Evolutionary conservation across 164 flowering plant genomes (phyloP).

Genomic region (Tinospora cordifolia): DNA sequence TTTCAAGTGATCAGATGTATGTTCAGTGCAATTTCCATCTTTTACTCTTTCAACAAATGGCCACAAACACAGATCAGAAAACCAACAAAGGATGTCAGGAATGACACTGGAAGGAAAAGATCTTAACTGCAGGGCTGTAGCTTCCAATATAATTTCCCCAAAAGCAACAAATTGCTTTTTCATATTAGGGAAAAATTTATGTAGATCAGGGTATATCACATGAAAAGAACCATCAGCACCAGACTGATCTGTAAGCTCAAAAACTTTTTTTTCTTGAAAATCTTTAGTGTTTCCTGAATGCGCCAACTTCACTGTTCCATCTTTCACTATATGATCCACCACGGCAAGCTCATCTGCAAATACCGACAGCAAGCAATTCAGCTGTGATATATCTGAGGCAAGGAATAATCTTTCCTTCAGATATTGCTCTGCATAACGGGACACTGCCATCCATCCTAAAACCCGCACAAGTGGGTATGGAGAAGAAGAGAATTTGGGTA

Average conservation of each 20-base stretch:
- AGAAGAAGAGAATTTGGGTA: conserved; percentile 48
- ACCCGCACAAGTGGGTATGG: conserved; percentile 64
- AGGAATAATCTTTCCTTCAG: conserved; percentile 50
- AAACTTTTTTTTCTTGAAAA: conserved; percentile 13
- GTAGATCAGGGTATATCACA: conserved; percentile 62
- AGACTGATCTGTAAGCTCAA: conserved; percentile 19
- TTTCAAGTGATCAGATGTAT: conserved; percentile 33
- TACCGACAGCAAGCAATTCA: conserved; percentile 53
- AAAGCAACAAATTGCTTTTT: conserved; percentile 61
- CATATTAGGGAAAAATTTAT: conserved; percentile 67
- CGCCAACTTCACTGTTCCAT: conserved; percentile 21
- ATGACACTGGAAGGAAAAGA: conserved; percentile 46
- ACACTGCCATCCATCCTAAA: conserved; percentile 93
- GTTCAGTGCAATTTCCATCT: conserved; percentile 17
- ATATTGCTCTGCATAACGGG: conserved; percentile 65
- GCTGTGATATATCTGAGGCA: conserved; percentile 56
- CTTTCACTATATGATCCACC: conserved; percentile 39
- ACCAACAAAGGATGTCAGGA: conserved; percentile 84
- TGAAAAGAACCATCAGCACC: conserved; percentile 36
- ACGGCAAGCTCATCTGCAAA: conserved; percentile 75
- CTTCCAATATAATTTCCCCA: conserved; percentile 70
- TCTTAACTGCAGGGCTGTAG: conserved; percentile 72
- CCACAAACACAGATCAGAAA: conserved; percentile 73
- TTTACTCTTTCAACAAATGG: conserved; percentile 38
- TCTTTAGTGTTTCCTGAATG: conserved; percentile 15